Evolutionary conservation across 2,329 filamentous ascomycete species (phyloP), one percentile per base, ranked within the genome.

Genomic region (Aspergillus chevalieri): DNA sequence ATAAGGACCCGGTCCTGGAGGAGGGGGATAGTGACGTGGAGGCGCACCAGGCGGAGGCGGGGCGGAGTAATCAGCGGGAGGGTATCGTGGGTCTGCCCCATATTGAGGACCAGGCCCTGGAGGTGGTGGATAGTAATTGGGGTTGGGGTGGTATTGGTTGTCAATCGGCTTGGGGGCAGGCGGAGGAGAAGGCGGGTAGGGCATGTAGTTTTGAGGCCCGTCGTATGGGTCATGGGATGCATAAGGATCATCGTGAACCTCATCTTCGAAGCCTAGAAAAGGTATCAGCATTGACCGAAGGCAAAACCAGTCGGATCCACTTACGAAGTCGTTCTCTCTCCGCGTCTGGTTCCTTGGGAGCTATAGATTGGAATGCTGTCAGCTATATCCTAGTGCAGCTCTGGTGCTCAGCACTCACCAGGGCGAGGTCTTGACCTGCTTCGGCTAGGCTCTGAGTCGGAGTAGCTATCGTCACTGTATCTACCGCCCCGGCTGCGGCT

Each of bases 331-430:
- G 53, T 58, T 71, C 72, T 55, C 72, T 65, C 48, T 78, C 76
- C 57, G 73, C 74, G 51, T 78, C 77, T 30, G 73, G 72, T 59
- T 77, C 77, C 66, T 78, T 81, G 46, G 77, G 76, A 56, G 82
- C 78, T 52, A 12, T 30, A 30, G 26, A 12, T 77, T 75, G 47
- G 2, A 12, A 41, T 74, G 69, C 67, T 80, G 79, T 21, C 76
- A 73, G 57, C 26, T 30, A 12, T 30, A 12, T 12, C 26, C 79
- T 46, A 80, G 73, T 22, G 78, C 80, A 22, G 78, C 78, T 51
- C 76, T 22, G 80, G 50, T 7, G 68, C 70, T 36, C 66, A 67
- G n/a, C 66, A 68, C 51, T 64, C 66, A 60, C 55, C 57, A 45
- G 60, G 62, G 39, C 62, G 61, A 45, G 63, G 64, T 47, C 61